Evolutionary conservation across 768 basidiomycete species (phyloP).

Genomic region (Stropharia rugosoannulata): DNA sequence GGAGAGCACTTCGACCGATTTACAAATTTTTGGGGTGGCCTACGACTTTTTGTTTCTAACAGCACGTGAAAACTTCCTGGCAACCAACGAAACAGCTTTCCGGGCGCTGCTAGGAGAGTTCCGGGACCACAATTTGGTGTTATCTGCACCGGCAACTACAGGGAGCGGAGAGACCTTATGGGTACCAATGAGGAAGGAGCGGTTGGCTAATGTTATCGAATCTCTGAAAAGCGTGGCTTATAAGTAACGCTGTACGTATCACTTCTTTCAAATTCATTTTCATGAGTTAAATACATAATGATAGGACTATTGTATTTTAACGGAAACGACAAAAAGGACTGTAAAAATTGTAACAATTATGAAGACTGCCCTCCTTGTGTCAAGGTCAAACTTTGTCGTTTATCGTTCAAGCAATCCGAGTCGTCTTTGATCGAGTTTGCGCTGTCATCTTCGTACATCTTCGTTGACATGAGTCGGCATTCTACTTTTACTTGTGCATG

Average conservation of each 20-base stretch:
- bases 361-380: not conserved
- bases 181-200: constrained; percentile 85
- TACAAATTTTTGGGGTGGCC: constrained; percentile 54
- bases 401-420: constrained; percentile 6
- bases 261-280: not conserved
- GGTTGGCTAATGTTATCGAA: constrained; percentile 49
- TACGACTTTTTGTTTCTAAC: constrained; percentile 71
- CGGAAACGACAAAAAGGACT: not conserved
- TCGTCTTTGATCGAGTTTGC: constrained; percentile 12
- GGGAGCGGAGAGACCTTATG: constrained; percentile 68
- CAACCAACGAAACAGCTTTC: constrained; percentile 84
- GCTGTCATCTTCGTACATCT: constrained; percentile 5
- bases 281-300: not conserved
- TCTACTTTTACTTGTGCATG: not conserved
- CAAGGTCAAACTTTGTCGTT: constrained; percentile 5
- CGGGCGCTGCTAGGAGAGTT: constrained; percentile 86
- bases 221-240: constrained; percentile 6
- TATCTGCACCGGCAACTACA: constrained; percentile 43
- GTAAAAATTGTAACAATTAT: constrained; percentile 3
- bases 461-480: not conserved
- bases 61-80: constrained; percentile 83
- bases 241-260: not conserved
- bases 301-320: not conserved
- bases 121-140: constrained; percentile 85
- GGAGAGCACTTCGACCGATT: constrained; percentile 31